These are phyloP conservation scores for Phlebiopsis flavidoalba DNA, from an alignment of 768 basidiomycete species.

Conservation along the genomic window DNA sequence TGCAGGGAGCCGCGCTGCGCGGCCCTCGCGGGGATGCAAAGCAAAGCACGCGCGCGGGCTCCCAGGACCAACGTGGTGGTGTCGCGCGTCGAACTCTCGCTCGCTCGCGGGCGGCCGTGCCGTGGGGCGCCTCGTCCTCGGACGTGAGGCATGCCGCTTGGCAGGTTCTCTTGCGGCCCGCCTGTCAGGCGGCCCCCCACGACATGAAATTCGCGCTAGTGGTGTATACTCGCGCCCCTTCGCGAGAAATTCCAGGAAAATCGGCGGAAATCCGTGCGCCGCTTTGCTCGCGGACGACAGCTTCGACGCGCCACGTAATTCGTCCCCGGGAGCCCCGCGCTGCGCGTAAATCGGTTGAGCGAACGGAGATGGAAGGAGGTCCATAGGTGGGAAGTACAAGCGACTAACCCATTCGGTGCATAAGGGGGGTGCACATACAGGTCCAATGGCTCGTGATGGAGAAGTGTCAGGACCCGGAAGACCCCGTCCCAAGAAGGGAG, in stretches of 20 bases:
- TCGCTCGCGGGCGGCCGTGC: not conserved
- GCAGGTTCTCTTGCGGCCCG: not conserved
- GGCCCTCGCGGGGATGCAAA: not conserved
- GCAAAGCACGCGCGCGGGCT: not conserved
- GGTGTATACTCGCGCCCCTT: not conserved
- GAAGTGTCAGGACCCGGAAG: slow-evolving; percentile 4
- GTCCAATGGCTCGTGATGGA: slow-evolving; percentile 5
- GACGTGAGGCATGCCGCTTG: not conserved
- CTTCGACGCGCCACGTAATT: not conserved
- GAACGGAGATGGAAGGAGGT: slow-evolving; percentile 4
- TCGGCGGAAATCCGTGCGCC: not conserved
- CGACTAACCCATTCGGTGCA: slow-evolving; percentile 6
- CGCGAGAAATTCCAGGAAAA: not conserved
- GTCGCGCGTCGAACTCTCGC: not conserved
- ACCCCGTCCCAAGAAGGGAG: not conserved
- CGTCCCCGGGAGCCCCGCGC: not conserved
- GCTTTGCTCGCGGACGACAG: not conserved
- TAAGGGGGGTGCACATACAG: slow-evolving; percentile 9
- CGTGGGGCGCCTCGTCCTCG: not conserved
- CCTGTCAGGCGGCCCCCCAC: not conserved
- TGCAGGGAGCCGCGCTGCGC: not conserved
- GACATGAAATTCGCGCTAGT: not conserved
- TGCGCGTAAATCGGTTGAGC: not conserved
- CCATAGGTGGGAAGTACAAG: slow-evolving; percentile 10
- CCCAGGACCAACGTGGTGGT: not conserved